Evolutionary conservation across 1,139 yeast genomes (phyloP).

Genomic region (Suhomyces anneliseae): DNA sequence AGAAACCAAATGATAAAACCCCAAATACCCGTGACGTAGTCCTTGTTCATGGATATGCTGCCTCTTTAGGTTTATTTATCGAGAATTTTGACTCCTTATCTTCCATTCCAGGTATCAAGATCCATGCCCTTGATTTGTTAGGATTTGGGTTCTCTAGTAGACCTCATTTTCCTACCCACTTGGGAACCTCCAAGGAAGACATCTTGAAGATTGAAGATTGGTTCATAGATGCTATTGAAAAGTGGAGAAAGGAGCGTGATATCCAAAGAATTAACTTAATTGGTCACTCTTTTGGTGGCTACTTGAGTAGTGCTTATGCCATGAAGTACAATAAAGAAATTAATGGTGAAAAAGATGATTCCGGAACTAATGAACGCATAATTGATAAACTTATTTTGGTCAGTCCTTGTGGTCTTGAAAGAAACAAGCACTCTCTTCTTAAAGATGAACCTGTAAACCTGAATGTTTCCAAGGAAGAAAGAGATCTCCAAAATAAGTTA

Average conservation of each 20-base stretch:
- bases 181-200: constrained; percentile 29
- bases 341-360: constrained; percentile 1
- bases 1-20: constrained; percentile 15
- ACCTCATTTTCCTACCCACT: constrained; percentile 38
- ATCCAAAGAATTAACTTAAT: constrained; percentile 65
- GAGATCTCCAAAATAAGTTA: constrained; percentile 14
- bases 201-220: constrained; percentile 61
- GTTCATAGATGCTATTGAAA: constrained; percentile 77
- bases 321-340: constrained; percentile 49
- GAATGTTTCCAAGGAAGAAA: constrained; percentile 15
- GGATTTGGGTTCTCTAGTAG: constrained; percentile 49
- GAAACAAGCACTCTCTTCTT: constrained; percentile 33
- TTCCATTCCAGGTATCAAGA: constrained; percentile 40
- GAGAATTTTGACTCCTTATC: constrained; percentile 42
- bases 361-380: constrained; percentile 21
- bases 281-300: constrained; percentile 95
- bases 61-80: constrained; percentile 45
- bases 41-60: constrained; percentile 49
- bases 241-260: constrained; percentile 66
- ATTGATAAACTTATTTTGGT: constrained; percentile 42
- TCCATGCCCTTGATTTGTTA: constrained; percentile 46
- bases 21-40: constrained; percentile 32
- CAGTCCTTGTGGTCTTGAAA: constrained; percentile 51
- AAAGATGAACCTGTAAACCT: constrained; percentile 15
- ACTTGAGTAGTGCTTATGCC: constrained; percentile 76